Evolutionary conservation across 805 yeast genomes (phyloP).

Genomic region (Saturnispora silvae): DNA sequence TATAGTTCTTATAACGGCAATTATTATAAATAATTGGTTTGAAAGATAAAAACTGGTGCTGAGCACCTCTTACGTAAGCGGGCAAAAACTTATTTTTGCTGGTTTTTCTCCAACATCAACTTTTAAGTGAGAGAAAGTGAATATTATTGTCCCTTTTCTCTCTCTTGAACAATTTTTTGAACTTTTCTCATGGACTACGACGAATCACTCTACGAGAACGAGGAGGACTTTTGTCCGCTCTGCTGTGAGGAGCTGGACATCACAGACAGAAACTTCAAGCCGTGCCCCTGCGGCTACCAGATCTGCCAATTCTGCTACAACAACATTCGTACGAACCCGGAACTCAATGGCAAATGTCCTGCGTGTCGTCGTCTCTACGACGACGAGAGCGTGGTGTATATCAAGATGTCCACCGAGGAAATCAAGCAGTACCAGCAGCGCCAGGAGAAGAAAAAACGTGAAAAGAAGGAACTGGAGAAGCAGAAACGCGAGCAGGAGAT

Average conservation of each 20-base stretch:
- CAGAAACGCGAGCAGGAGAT: slow-evolving; percentile 86
- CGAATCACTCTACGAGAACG: slow-evolving; percentile 40
- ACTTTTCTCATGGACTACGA: no score
- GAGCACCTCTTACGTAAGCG: no score
- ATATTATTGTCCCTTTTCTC: no score
- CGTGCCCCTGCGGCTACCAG: slow-evolving; percentile 99
- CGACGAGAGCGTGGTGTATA: slow-evolving; percentile 86
- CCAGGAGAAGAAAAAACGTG: slow-evolving; percentile 72
- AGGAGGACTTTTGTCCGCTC: slow-evolving; percentile 79
- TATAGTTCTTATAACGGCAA: no score
- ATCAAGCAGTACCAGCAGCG: slow-evolving; percentile 71
- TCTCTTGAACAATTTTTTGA: no score
- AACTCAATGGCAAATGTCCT: slow-evolving; percentile 92
- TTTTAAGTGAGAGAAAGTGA: no score
- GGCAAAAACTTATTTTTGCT: no score
- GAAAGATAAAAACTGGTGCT: no score
- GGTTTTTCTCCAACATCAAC: no score
- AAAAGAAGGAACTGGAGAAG: slow-evolving; percentile 76
- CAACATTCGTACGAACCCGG: slow-evolving; percentile 91
- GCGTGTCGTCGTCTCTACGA: slow-evolving; percentile 93
- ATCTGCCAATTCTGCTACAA: slow-evolving; percentile 97
- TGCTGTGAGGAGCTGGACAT: slow-evolving; percentile 98
- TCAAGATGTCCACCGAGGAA: slow-evolving; percentile 75
- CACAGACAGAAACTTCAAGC: slow-evolving; percentile 90
- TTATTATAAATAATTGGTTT: no score